A percentile compares a stretch with the other conserved stretches of the same genome.
Conservation (phyloP, 2,329 filamentous ascomycete species). For the Thelonectria olida region DNA sequence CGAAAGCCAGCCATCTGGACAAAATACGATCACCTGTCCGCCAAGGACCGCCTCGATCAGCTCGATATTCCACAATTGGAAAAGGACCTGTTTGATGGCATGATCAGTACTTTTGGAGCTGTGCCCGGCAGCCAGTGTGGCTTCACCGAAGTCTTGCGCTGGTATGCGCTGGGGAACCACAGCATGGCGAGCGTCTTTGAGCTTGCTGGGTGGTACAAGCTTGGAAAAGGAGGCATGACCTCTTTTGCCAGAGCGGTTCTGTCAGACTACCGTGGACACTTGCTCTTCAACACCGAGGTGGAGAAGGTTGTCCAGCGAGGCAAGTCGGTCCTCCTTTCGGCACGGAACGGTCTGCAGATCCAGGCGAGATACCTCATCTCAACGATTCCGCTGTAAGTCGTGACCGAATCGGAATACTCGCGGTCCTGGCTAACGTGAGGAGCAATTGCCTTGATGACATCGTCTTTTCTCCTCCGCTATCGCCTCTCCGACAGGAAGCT, state of each 20-base stretch:
- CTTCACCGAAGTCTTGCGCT: constrained; percentile 24
- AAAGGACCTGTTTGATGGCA: constrained; percentile 22
- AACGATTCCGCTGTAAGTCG: constrained; percentile 27
- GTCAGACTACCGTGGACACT: constrained; percentile 3
- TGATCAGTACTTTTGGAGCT: constrained; percentile 23
- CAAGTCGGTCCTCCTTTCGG: neutral
- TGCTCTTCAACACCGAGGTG: constrained; percentile 16
- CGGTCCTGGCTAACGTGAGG: neutral
- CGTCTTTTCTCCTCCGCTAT: neutral
- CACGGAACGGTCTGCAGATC: constrained; percentile 9
- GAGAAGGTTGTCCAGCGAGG: constrained; percentile 2
- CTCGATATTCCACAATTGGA: constrained; percentile 26
- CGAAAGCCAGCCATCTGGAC: constrained; percentile 39
- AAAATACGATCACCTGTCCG: constrained; percentile 34
- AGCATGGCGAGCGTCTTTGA: constrained; percentile 21
- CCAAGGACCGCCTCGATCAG: constrained; percentile 42
- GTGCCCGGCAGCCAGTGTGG: neutral
- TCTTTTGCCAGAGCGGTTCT: constrained; percentile 13
- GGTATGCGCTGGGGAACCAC: constrained; percentile 27
- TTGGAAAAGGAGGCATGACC: constrained; percentile 30
- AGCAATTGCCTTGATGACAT: constrained; percentile 16
- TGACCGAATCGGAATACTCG: too few relatives aligned
- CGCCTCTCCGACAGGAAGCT: constrained; percentile 18
- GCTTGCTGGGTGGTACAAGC: constrained; percentile 17
- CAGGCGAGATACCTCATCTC: constrained; percentile 11